A percentile compares a stretch with the other conserved stretches of the same genome.
These are phyloP conservation scores for Sporisorium reilianum DNA, from an alignment of 1,284 basidiomycete genomes.

Conservation along the genomic window DNA sequence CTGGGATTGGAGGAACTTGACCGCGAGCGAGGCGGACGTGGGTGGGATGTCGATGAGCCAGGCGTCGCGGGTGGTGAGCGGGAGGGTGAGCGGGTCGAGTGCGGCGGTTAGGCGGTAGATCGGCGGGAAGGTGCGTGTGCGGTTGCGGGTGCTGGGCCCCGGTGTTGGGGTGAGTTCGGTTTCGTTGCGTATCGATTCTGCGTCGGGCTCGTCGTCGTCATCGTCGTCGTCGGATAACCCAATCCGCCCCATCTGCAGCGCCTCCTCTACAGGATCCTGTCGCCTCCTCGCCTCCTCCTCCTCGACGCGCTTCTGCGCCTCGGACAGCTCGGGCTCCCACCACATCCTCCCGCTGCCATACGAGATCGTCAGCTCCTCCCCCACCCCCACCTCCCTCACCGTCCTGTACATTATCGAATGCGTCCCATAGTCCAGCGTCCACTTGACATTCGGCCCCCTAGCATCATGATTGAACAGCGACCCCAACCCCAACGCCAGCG, in stretches of 20 bases:
- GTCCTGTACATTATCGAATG: slow-evolving; percentile 80
- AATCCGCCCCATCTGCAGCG: slow-evolving; percentile 19
- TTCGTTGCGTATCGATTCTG: slow-evolving; percentile 6
- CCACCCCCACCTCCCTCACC: slow-evolving; percentile 73
- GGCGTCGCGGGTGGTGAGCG: slow-evolving; percentile 74
- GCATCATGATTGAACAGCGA: slow-evolving; percentile 79
- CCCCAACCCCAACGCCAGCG: slow-evolving; percentile 85
- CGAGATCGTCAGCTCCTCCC: slow-evolving; percentile 83
- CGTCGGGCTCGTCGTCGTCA: background rate
- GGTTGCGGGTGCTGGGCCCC: slow-evolving; percentile 27
- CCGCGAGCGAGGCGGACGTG: slow-evolving; percentile 32
- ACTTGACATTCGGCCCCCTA: slow-evolving; percentile 78
- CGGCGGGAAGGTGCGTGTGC: slow-evolving; percentile 46
- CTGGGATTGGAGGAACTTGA: slow-evolving; percentile 48
- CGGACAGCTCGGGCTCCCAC: slow-evolving; percentile 53
- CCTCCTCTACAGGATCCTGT: slow-evolving; percentile 13
- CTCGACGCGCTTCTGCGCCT: slow-evolving; percentile 11
- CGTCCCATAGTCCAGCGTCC: slow-evolving; percentile 72
- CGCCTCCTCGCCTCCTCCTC: slow-evolving; percentile 10
- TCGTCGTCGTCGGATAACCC: slow-evolving; percentile 26
- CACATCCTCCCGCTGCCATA: slow-evolving; percentile 73
- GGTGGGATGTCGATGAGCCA: slow-evolving; percentile 86
- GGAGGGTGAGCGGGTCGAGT: slow-evolving; percentile 68
- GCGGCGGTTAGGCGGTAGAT: slow-evolving; percentile 68
- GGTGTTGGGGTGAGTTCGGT: slow-evolving; percentile 24